These are phyloP conservation scores for Lindgomyces ingoldianus DNA, from an alignment of 495 filamentous ascomycete species.

Conservation along the genomic window DNA sequence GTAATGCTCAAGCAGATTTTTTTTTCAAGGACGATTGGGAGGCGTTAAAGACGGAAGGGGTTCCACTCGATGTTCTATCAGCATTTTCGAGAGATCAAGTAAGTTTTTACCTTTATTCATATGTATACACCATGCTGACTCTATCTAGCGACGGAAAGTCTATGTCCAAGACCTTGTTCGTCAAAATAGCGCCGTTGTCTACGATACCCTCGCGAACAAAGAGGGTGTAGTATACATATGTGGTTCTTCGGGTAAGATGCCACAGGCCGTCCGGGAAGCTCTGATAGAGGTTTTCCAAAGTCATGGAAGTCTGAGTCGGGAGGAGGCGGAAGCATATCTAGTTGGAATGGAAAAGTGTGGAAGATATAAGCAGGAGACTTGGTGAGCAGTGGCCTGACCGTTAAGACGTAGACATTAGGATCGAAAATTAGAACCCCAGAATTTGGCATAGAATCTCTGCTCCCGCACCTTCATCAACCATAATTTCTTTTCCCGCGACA, in stretches of 20 bases:
- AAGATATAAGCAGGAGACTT: slow-evolving; percentile 78
- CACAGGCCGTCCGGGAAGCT: slow-evolving; percentile 79
- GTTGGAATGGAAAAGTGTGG: slow-evolving; percentile 66
- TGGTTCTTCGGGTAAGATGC: slow-evolving; percentile 75
- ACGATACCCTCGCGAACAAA: slow-evolving; percentile 55
- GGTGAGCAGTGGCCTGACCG: slow-evolving; percentile 49
- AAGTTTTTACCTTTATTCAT: neutral
- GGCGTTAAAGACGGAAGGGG: slow-evolving; percentile 31
- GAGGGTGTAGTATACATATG: slow-evolving; percentile 72
- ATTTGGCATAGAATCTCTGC: neutral
- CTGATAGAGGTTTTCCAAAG: slow-evolving; percentile 68
- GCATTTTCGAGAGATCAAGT: slow-evolving; percentile 82
- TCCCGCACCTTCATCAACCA: neutral
- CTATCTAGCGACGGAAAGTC: slow-evolving; percentile 57
- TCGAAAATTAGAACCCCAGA: neutral
- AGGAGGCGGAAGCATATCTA: slow-evolving; percentile 60
- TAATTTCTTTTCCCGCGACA: neutral
- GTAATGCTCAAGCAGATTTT: slow-evolving; percentile 71
- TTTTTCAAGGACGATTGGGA: slow-evolving; percentile 80
- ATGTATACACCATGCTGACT: slow-evolving; percentile 6
- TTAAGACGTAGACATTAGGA: neutral
- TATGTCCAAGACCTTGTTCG: slow-evolving; percentile 90
- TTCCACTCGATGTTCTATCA: slow-evolving; percentile 59
- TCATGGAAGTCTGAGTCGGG: slow-evolving; percentile 46
- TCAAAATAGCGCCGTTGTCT: slow-evolving; percentile 59